These are phyloP conservation scores for Hypholoma fasciculare DNA, from an alignment of 768 basidiomycete genomes.

Conservation along the genomic window DNA sequence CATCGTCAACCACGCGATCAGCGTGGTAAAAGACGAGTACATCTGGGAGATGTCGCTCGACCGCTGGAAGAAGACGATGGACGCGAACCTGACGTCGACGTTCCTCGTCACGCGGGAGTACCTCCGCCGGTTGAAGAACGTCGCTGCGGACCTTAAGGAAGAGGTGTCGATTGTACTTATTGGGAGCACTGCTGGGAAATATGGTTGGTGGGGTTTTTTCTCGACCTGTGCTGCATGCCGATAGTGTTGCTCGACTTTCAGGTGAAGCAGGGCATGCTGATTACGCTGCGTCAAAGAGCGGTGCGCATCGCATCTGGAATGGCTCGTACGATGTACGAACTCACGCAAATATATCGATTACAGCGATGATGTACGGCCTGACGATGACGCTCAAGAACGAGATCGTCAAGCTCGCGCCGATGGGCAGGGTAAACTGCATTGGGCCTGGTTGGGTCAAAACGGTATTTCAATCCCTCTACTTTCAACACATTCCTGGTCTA, in stretches of 20 bases:
- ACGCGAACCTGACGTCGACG: slow-evolving; percentile 63
- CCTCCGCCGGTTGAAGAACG: slow-evolving; percentile 43
- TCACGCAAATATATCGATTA: not conserved
- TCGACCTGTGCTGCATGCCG: not conserved
- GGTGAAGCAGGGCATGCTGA: slow-evolving; percentile 65
- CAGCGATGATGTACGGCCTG: slow-evolving; percentile 75
- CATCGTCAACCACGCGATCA: slow-evolving; percentile 64
- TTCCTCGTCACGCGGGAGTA: slow-evolving; percentile 71
- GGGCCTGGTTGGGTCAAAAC: slow-evolving; percentile 72
- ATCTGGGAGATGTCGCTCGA: slow-evolving; percentile 58
- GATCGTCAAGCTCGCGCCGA: slow-evolving; percentile 73
- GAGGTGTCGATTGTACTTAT: slow-evolving; percentile 64
- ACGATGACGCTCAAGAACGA: slow-evolving; percentile 74
- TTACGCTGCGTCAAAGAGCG: slow-evolving; percentile 69
- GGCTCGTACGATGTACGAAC: not conserved
- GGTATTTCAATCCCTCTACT: slow-evolving; percentile 12
- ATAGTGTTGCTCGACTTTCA: slow-evolving; percentile 9
- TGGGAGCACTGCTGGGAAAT: slow-evolving; percentile 73
- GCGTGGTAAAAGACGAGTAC: slow-evolving; percentile 42
- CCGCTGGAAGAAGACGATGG: slow-evolving; percentile 63
- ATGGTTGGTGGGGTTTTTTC: slow-evolving; percentile 35
- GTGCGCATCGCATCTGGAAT: slow-evolving; percentile 31
- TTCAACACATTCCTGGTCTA: not conserved
- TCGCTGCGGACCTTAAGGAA: slow-evolving; percentile 41
- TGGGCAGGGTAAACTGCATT: slow-evolving; percentile 68